These are phyloP conservation scores for Chloranthus sessilifolius DNA, from an alignment of 164 flowering plant genomes.

Conservation along the genomic window DNA sequence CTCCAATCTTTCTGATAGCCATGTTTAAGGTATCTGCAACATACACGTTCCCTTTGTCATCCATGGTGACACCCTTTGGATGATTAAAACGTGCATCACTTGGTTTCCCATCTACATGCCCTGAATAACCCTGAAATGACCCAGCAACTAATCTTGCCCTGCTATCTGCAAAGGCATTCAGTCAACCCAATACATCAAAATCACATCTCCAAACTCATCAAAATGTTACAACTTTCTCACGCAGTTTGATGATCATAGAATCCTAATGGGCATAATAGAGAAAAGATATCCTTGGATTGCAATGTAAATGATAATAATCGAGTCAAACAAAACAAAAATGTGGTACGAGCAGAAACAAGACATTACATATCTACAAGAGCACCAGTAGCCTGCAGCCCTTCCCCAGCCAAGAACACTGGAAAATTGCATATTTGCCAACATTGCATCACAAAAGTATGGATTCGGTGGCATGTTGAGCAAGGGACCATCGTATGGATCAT, in stretches of 20 bases:
- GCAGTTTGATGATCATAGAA: neutral
- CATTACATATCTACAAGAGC: too few species aligned
- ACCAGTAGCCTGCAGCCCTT: too few species aligned
- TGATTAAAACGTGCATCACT: constrained; percentile 91
- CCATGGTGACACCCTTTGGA: constrained; percentile 92
- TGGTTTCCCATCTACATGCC: constrained; percentile 96
- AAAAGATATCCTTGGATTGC: too few species aligned
- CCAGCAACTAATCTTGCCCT: constrained; percentile 97
- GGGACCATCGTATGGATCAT: too few species aligned
- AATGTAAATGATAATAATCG: too few species aligned
- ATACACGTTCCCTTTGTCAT: constrained; percentile 91
- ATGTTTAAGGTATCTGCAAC: constrained; percentile 89
- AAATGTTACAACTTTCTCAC: neutral
- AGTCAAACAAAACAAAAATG: too few species aligned
- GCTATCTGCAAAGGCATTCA: constrained; percentile 60
- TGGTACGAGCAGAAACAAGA: too few species aligned
- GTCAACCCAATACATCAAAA: neutral
- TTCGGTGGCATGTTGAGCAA: too few species aligned
- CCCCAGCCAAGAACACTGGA: too few species aligned
- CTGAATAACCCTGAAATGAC: constrained; percentile 85
- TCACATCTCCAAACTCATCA: neutral
- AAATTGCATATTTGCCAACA: too few species aligned
- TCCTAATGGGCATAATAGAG: neutral
- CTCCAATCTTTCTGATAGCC: constrained; percentile 94
- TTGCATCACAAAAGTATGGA: too few species aligned